Base-by-base conservation (phyloP, 768 basidiomycete species). In the Asterophora lycoperdoides region DNA sequence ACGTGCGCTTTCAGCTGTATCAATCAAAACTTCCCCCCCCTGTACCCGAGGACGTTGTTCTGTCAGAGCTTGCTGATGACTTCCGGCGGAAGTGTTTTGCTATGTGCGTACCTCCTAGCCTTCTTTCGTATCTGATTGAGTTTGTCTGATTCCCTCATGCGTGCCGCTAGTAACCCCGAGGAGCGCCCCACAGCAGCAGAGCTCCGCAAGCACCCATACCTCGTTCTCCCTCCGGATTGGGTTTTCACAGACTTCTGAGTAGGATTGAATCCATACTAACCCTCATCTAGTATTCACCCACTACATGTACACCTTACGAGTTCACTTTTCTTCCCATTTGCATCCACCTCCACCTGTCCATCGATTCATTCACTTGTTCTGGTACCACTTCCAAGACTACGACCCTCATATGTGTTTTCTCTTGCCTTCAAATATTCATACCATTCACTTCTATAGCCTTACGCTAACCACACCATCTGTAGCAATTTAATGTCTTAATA, bases 41-140 rank as follows among this genome's bases (percentile, higher is more conserved):
- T 3, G 79, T 99, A 5, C 96, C 95, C 2, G 77, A 84, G 14
- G 88, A 90, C 47, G 81, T 97, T 41, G 68, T 77, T 2, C 68
- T 98, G 43, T 84, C 89, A 15, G 70, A 78, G 19, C 74, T 84
- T 41, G 94, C 88, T 8, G 78, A 87, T 53, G 88, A 95, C 62
- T 96, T 99, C 68, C 78, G 95, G 57, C 73, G 74, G 44, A 83
- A 82, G 60, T 97, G 96, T 67, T 93, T 98, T 62, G 86, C 90
- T 3, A 84, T 91, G 91, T 91, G 62, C 57, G 87, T 8, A 13
- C 30, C 67, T 8, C 23, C 23, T 44, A n/a, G 28, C 20, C 38
- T 55, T 53, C 29, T 20, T 39, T 48, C 15, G 19, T 19, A 38
- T 15, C 13, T 52, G 8, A 3, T 19, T 11, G 29, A 44, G 30